These are phyloP conservation scores for Jacaranda copaia DNA, from an alignment of 257 asterid species.

Conservation along the genomic window DNA sequence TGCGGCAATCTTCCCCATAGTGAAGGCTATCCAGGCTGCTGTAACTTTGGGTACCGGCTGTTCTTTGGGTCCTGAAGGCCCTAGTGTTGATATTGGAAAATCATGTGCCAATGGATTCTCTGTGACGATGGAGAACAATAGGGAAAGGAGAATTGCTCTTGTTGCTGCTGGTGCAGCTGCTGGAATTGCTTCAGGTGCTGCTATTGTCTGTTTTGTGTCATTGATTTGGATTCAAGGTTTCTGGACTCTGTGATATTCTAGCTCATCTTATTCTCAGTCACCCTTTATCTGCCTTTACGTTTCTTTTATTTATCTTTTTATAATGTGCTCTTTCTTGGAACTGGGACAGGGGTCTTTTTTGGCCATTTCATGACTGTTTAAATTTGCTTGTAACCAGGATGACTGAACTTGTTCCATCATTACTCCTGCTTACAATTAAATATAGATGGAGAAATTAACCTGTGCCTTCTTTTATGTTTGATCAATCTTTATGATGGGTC, in stretches of 20 bases:
- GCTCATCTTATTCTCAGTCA: conserved; percentile 20
- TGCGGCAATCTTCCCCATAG: conserved; percentile 76
- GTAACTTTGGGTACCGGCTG: conserved; percentile 93
- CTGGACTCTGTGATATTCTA: conserved; percentile 3
- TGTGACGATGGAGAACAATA: conserved; percentile 91
- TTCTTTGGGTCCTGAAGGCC: conserved; percentile 99
- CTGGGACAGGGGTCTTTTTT: not conserved
- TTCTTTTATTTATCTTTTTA: not conserved
- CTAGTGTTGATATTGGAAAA: conserved; percentile 97
- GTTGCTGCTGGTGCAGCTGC: conserved; percentile 99
- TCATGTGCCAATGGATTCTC: conserved; percentile 97
- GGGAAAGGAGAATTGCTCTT: conserved; percentile 96
- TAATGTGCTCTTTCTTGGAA: conserved; percentile 8
- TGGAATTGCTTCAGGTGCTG: conserved; percentile 94
- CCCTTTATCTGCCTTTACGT: conserved; percentile 2
- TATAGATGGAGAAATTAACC: conserved; percentile 20
- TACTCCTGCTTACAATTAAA: conserved; percentile 1
- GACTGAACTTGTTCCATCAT: not conserved
- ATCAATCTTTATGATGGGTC: conserved; percentile 25
- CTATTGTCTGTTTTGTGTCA: conserved; percentile 10
- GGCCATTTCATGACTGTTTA: conserved; percentile 15
- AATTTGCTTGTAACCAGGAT: conserved; percentile 12
- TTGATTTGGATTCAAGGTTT: conserved; percentile 17
- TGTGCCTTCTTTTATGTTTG: conserved; percentile 7
- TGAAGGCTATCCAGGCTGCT: conserved; percentile 96